A percentile compares a stretch with the other conserved stretches of the same genome.
phyloP scores from a whole-genome alignment of 2,329 filamentous ascomycete genomes.

The Penicillium sp. region DNA sequence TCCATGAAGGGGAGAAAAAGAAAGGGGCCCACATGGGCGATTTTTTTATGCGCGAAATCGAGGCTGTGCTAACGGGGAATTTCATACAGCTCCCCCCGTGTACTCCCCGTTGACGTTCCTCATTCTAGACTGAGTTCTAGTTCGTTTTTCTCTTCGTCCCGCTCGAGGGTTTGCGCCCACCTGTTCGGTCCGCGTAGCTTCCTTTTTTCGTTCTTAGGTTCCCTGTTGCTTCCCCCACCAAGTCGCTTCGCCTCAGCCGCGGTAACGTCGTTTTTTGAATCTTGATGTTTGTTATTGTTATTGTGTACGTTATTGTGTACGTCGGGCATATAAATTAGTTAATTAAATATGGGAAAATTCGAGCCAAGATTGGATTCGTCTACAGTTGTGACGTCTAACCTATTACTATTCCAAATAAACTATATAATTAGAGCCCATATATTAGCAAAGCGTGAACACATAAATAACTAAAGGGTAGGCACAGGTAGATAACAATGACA shows the following conservation, averaged over 20 bases:
- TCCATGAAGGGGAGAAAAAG: not conserved
- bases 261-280: not conserved
- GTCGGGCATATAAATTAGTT: too few relatives aligned
- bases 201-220: not conserved
- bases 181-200: not conserved
- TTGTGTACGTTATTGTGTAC: too few relatives aligned
- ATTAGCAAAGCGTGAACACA: not conserved
- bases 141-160: not conserved
- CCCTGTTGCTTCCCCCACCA: not conserved
- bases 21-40: not conserved
- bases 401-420: too few relatives aligned
- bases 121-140: not conserved
- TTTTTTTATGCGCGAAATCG: not conserved
- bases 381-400: too few relatives aligned
- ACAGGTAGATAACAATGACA: not conserved
- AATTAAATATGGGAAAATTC: too few relatives aligned
- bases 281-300: not conserved
- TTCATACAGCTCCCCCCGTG: not conserved
- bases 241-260: not conserved
- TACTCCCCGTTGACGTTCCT: not conserved
- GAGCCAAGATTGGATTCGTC: too few relatives aligned
- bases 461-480: not conserved
- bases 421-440: too few relatives aligned
- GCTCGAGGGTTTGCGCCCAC: not conserved
- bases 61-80: constrained; percentile 5